These are phyloP conservation scores for Colletotrichum sp. DNA, from an alignment of 2,329 filamentous ascomycete species.

Conservation along the genomic window DNA sequence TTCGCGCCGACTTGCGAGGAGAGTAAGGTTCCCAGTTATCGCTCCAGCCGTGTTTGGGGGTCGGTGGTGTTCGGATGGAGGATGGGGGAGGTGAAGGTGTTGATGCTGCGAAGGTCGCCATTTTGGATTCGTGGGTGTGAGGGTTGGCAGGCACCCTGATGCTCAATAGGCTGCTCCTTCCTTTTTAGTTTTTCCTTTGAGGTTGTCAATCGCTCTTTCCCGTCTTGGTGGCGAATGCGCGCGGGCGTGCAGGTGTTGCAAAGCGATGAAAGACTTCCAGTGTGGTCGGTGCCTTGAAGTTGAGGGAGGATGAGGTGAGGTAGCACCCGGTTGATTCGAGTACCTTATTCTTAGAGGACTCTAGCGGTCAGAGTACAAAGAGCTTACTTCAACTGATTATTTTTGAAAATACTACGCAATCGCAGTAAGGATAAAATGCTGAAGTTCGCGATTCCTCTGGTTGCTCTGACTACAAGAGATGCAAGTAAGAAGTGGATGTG, in stretches of 20 bases:
- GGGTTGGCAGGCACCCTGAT: constrained; percentile 3
- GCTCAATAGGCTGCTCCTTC: constrained; percentile 2
- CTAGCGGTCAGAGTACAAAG: not conserved
- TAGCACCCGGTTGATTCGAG: not conserved
- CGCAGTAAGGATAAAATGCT: not conserved
- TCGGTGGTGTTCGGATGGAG: constrained; percentile 68
- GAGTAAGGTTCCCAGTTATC: constrained; percentile 77
- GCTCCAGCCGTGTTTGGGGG: constrained; percentile 69
- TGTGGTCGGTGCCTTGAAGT: not conserved
- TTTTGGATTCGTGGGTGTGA: not conserved
- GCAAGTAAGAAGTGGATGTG: constrained; percentile 19
- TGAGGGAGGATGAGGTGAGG: not conserved
- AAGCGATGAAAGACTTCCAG: not conserved
- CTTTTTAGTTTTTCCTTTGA: not conserved
- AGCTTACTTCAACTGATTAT: not conserved
- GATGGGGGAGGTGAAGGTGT: constrained; percentile 69
- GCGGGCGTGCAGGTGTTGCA: not conserved
- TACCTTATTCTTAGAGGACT: not conserved
- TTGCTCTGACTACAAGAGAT: constrained; percentile 21
- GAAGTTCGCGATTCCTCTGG: constrained; percentile 3
- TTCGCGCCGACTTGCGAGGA: constrained; percentile 71
- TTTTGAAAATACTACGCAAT: not conserved
- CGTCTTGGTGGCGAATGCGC: not conserved
- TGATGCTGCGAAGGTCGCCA: constrained; percentile 36
- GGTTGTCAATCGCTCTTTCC: not conserved